A percentile compares a stretch with the other conserved stretches of the same genome.
phyloP scores from a whole-genome alignment of 306 rosid species.

The Prunus dulcis region DNA sequence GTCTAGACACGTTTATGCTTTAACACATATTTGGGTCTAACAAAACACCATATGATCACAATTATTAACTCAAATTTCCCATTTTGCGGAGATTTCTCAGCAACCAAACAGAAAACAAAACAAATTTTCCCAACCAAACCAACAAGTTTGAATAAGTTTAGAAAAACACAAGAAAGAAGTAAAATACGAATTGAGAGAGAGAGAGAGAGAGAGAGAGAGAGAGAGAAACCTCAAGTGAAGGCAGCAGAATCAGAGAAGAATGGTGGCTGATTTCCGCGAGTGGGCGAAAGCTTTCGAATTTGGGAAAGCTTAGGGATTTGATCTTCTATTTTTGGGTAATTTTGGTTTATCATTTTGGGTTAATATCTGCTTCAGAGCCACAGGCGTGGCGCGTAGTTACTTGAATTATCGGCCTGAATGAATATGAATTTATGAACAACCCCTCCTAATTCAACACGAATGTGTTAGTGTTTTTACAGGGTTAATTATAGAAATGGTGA shows the following conservation, averaged over 20 bases:
- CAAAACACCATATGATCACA: neutral
- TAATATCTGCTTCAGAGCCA: too few species aligned
- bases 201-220: neutral
- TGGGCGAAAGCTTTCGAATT: slow-evolving; percentile 20
- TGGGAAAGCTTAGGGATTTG: slow-evolving; percentile 22
- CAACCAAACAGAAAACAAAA: neutral
- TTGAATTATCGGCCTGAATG: too few species aligned
- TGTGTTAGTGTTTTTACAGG: too few species aligned
- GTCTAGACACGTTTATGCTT: neutral
- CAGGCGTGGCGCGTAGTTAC: too few species aligned
- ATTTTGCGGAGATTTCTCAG: neutral
- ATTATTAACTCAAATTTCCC: too few species aligned
- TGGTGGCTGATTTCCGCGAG: slow-evolving; percentile 36
- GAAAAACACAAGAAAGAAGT: neutral
- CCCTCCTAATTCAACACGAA: too few species aligned
- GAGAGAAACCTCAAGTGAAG: slow-evolving; percentile 27
- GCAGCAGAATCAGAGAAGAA: slow-evolving; percentile 19
- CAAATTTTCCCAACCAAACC: neutral
- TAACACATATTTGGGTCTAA: neutral
- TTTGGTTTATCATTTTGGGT: too few species aligned
- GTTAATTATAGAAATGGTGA: too few species aligned
- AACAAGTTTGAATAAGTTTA: neutral
- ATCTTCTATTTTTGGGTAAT: neutral
- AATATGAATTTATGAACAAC: too few species aligned
- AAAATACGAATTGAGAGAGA: neutral